Base-by-base conservation (phyloP, 2,329 filamentous ascomycete genomes). In the Aspergillus sojae region DNA sequence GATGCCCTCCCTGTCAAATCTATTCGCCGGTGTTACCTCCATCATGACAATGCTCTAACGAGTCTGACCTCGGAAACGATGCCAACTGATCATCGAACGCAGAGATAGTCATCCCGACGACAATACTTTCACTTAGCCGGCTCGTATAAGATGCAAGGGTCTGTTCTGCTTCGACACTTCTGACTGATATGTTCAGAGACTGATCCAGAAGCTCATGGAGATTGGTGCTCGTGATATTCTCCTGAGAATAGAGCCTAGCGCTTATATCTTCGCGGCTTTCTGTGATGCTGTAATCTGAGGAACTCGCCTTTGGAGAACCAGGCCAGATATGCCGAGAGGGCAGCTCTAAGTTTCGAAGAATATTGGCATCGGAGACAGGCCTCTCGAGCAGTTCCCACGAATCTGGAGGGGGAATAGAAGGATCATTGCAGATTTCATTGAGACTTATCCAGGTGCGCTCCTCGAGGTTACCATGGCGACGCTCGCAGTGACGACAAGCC, bases 381-480 rank as follows among this genome's bases (percentile, higher is more conserved):
- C 72, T 71, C 45, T 74, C 71, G 21, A 70, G 62, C 11, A 77
- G 58, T 45, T 78, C 75, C 63, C 73, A 76, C 46, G 68, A 63
- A 21, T 63, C 67, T 32, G 74, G 71, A n/a, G 65, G 56, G 11
- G 61, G 65, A 36, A 64, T 69, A 39, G 64, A 53, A 5, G 62
- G 62, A 32, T 78, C 75, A 32, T 70, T 74, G 28, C 82, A 73
- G 39, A 84, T 74, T 14, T 59, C 67, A 52, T 80, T 75, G 65
- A 86, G 78, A 32, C 80, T 81, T 9, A 76, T 74, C 69, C 75
- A 83, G 39, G 80, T 68, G 4, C 83, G 79, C 52, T 85, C 82
- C n/a, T 64, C 59, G 6, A 66, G 62, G 16, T 52, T 54, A n/a
- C 60, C 41, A 16, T 62, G 59, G 48, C 69, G 70, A 9, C 54